Evolutionary conservation across 2,329 filamentous ascomycete genomes (phyloP).

Genomic region (Fusarium bactridioides): DNA sequence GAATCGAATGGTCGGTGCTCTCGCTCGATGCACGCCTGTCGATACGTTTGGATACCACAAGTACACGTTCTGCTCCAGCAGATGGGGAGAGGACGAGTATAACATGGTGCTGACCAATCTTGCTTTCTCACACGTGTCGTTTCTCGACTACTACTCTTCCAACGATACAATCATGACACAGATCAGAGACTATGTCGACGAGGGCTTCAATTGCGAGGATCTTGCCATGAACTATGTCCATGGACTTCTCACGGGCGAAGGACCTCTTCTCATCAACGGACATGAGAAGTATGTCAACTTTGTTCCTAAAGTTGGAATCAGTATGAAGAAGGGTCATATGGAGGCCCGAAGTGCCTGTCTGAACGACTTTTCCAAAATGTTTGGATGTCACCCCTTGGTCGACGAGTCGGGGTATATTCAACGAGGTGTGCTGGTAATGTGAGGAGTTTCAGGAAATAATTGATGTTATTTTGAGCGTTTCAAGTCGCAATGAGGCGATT

Average conservation of each 20-base stretch:
- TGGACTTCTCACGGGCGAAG: constrained; percentile 45
- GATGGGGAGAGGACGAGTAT: constrained; percentile 42
- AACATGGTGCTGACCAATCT: constrained; percentile 50
- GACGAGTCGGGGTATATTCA: constrained; percentile 46
- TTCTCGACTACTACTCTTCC: constrained; percentile 51
- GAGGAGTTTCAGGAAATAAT: not conserved
- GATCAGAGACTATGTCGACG: constrained; percentile 49
- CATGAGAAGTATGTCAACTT: constrained; percentile 45
- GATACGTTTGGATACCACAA: constrained; percentile 40
- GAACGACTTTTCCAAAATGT: constrained; percentile 46
- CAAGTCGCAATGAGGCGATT: too few relatives aligned
- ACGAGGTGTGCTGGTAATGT: constrained; percentile 44
- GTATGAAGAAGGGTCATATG: constrained; percentile 45
- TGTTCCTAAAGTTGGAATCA: constrained; percentile 45
- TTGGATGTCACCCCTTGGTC: constrained; percentile 48
- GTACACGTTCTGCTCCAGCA: constrained; percentile 46
- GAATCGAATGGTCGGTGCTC: constrained; percentile 46
- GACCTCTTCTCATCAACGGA: constrained; percentile 47
- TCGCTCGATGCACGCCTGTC: constrained; percentile 47
- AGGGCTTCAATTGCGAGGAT: constrained; percentile 52
- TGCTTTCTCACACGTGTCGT: constrained; percentile 49
- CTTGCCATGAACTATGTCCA: constrained; percentile 50
- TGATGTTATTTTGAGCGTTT: not conserved
- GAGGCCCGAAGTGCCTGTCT: constrained; percentile 47
- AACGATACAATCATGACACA: constrained; percentile 42